Conservation (phyloP, 2,329 filamentous ascomycete genomes). For the Talaromyces piceae region DNA sequence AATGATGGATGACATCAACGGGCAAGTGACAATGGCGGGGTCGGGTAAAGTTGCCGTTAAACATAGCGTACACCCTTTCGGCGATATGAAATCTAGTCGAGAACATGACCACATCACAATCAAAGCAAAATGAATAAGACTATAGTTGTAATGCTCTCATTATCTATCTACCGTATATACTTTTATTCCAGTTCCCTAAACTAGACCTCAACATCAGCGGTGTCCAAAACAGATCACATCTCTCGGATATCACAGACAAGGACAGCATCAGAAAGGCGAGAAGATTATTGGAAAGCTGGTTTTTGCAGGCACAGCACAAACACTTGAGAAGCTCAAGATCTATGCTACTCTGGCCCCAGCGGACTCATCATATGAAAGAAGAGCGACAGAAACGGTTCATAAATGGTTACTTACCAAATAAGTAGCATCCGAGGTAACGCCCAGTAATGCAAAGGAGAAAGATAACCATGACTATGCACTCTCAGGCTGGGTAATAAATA, state of each 20-base stretch:
- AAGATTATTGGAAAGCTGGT: conserved; percentile 56
- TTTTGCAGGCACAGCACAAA: conserved; percentile 49
- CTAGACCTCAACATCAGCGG: neutral
- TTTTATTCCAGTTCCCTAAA: neutral
- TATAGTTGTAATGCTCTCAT: too few relatives aligned
- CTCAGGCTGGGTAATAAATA: conserved; percentile 25
- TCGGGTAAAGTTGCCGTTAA: conserved; percentile 9
- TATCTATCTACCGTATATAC: neutral
- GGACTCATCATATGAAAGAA: conserved; percentile 38
- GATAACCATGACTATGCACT: conserved; percentile 18
- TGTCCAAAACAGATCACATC: neutral
- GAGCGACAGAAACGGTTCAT: neutral
- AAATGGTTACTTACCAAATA: neutral
- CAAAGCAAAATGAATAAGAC: too few relatives aligned
- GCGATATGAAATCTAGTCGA: too few relatives aligned
- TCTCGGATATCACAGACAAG: neutral
- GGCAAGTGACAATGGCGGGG: neutral
- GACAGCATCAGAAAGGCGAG: conserved; percentile 47
- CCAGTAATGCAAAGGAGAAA: conserved; percentile 2
- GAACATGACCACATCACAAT: too few relatives aligned
- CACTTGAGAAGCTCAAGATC: conserved; percentile 12
- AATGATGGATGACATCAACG: neutral
- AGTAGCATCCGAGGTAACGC: conserved; percentile 13
- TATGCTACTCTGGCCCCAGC: conserved; percentile 48
- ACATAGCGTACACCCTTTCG: neutral